These are phyloP conservation scores for Cyclospora cayetanensis DNA, from an alignment of 169 alveolate genomes.

Conservation along the genomic window DNA sequence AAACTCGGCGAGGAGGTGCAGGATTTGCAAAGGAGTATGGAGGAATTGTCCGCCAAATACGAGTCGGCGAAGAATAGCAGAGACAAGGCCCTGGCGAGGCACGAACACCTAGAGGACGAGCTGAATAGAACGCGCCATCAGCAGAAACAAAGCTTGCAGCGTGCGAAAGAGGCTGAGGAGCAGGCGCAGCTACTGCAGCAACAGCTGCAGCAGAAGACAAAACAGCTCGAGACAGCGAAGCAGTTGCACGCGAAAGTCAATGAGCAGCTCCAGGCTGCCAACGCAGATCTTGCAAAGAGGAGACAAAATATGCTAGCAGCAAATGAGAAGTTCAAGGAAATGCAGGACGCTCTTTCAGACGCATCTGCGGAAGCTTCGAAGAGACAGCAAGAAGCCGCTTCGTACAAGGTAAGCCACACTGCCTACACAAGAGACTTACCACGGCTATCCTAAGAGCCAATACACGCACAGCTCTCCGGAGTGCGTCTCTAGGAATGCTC, in stretches of 20 bases:
- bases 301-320: background rate
- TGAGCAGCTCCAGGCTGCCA: constrained; percentile 8
- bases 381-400: background rate
- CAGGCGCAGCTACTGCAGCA: constrained; percentile 22
- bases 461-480: too few species aligned
- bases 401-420: constrained; percentile 20
- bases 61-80: background rate
- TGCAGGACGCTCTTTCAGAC: background rate
- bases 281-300: background rate
- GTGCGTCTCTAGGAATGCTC: too few species aligned
- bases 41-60: background rate
- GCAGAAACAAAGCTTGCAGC: constrained; percentile 18
- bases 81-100: constrained; percentile 13
- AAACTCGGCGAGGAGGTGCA: background rate
- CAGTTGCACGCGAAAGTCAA: background rate
- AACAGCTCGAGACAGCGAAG: constrained; percentile 4
- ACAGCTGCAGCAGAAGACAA: constrained; percentile 21
- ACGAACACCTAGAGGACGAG: constrained; percentile 20
- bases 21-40: background rate
- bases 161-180: constrained; percentile 9
- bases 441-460: too few species aligned
- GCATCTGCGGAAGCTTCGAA: background rate
- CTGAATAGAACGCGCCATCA: background rate
- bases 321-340: background rate
- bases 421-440: too few species aligned